phyloP scores from a whole-genome alignment of 768 basidiomycete genomes.

The Chalciporus pseudorubinellus region DNA sequence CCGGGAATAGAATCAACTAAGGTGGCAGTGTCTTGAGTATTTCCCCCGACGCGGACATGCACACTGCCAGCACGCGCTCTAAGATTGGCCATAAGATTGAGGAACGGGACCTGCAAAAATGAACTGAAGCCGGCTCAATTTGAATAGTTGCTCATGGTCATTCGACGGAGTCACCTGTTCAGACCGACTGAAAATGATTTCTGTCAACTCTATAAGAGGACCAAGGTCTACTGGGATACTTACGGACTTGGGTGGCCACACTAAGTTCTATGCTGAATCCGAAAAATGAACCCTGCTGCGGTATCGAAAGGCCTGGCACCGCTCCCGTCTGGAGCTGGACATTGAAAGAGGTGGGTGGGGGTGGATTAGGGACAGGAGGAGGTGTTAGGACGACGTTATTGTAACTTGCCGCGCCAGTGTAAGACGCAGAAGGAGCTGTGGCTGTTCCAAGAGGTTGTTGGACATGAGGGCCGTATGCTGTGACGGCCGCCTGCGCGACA shows the following conservation, averaged over 20 bases:
- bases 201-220: too few relatives aligned
- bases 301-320: conserved; percentile 38
- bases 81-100: too few relatives aligned
- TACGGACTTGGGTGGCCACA: conserved; percentile 39
- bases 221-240: conserved; percentile 36
- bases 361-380: conserved; percentile 47
- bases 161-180: too few relatives aligned
- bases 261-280: conserved; percentile 56
- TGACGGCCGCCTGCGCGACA: conserved; percentile 15
- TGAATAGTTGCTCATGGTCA: too few relatives aligned
- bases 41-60: too few relatives aligned
- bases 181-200: too few relatives aligned
- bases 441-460: conserved; percentile 27
- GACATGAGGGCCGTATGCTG: conserved; percentile 24
- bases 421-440: conserved; percentile 39
- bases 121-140: too few relatives aligned
- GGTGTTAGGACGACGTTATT: conserved; percentile 49
- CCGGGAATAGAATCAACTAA: too few relatives aligned
- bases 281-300: conserved; percentile 55
- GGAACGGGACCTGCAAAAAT: too few relatives aligned
- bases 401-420: conserved; percentile 50
- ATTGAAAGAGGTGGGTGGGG: conserved; percentile 42
- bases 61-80: too few relatives aligned
- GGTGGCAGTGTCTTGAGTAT: too few relatives aligned
- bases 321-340: conserved; percentile 38